phyloP scores from a whole-genome alignment of 352 stramenopile species.

The Phytophthora vignae region DNA sequence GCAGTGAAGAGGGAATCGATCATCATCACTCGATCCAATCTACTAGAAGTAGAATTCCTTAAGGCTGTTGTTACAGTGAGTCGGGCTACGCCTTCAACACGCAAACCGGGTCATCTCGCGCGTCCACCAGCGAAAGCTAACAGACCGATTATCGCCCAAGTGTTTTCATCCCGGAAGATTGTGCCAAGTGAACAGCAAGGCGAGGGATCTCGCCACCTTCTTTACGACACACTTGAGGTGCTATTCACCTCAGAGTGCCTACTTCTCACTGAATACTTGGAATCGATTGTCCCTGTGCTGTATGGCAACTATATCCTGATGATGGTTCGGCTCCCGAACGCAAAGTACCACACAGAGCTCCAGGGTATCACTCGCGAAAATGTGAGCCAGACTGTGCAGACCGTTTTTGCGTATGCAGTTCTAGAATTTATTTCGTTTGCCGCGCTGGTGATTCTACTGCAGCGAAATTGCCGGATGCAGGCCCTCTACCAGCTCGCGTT shows the following conservation, averaged over 20 bases:
- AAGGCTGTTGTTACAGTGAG: not conserved
- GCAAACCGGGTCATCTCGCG: no score
- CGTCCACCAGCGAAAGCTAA: no score
- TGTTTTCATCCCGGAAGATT: not conserved
- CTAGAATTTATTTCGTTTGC: conserved; percentile 28
- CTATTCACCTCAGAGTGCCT: conserved; percentile 36
- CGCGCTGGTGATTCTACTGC: conserved; percentile 9
- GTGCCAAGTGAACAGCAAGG: not conserved
- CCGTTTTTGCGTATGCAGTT: conserved; percentile 13
- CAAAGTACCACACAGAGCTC: conserved; percentile 18
- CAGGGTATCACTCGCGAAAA: conserved; percentile 1
- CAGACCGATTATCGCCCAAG: no score
- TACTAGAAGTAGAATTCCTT: not conserved
- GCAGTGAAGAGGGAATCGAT: not conserved
- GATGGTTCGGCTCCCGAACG: conserved; percentile 33
- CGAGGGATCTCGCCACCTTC: not conserved
- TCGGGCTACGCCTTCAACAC: not conserved
- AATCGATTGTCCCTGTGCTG: conserved; percentile 35
- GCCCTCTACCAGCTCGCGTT: conserved; percentile 32
- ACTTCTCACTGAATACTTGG: conserved; percentile 44
- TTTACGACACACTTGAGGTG: not conserved
- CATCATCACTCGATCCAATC: not conserved
- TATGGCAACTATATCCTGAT: conserved; percentile 31
- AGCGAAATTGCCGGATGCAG: conserved; percentile 11
- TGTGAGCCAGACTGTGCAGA: not conserved